Evolutionary conservation across 805 yeast genomes (phyloP).

Genomic region (Zygotorulaspora danielsina): DNA sequence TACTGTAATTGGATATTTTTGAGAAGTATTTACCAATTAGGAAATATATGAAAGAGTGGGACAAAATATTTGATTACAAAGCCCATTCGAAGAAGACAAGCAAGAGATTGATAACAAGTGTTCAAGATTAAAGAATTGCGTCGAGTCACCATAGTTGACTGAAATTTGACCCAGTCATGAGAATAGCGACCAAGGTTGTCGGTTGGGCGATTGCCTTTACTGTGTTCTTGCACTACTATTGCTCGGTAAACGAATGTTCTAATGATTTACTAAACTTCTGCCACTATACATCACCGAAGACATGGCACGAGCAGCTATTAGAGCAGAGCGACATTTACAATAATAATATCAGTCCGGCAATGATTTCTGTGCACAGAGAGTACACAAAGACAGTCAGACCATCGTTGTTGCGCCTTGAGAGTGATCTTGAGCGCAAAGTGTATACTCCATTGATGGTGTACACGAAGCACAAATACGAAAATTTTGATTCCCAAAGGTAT

Average conservation of each 20-base stretch:
- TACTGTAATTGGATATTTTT: background rate
- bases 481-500: conserved; percentile 2
- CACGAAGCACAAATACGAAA: conserved; percentile 4
- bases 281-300: conserved; percentile 20
- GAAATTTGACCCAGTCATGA: conserved; percentile 11
- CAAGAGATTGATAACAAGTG: background rate
- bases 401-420: conserved; percentile 8
- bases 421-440: conserved; percentile 6
- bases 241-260: conserved; percentile 21
- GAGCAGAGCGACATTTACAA: conserved; percentile 15
- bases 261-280: conserved; percentile 18
- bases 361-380: conserved; percentile 6
- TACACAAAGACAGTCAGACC: conserved; percentile 10
- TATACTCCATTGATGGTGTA: conserved; percentile 7
- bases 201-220: conserved; percentile 13
- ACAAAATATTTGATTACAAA: conserved; percentile 11
- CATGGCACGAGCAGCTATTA: conserved; percentile 17
- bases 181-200: conserved; percentile 13
- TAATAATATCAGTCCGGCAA: conserved; percentile 17
- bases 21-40: conserved; percentile 1
- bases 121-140: too few relatives aligned
- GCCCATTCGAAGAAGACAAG: conserved; percentile 1
- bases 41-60: background rate
- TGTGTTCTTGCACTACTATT: conserved; percentile 20
- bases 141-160: too few relatives aligned